Base-by-base conservation (phyloP, 192 early-diverging fungal genomes). In the Mortierella antarctica region DNA sequence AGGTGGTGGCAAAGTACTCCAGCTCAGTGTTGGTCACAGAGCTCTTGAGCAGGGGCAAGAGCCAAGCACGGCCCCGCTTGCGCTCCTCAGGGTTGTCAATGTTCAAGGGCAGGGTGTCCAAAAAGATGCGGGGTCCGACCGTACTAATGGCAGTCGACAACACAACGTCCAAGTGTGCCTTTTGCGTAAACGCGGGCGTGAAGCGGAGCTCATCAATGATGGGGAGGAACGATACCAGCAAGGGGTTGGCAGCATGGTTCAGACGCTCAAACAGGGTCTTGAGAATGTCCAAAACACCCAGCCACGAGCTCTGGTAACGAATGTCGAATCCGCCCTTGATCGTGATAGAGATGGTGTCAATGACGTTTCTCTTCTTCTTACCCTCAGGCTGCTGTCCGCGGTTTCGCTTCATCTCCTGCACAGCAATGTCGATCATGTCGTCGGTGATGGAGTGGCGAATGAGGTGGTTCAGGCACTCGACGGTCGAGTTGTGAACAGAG, bases 281-380 rank as follows among this genome's bases (percentile, higher is more conserved):
- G 51, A 91, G 73, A 15, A 98, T 85, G 39, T 85, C 66, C 54
- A 98, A 87, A 14, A 99, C 86, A n/a, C 89, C 86, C n/a, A 89
- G 85, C 95, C 96, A 97, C 7, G 95, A 87, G 60, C 92, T 88
- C 62, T 93, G 88, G 86, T 90, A 97, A 56, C 89, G 90, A 70
- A 97, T 90, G n/a, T 91, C 89, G 13, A 94, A 81, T 18, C 92
- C 89, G 10, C 78, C 71, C 21, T 90, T 83, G 44, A 90, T 70
- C 0, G 71, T 83, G 54, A 71, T 71, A 47, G 90, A 84, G 50
- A 93, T 88, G 21, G 73, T 71, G 11, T 76, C 71, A 40, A 93
- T 80, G 66, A 59, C 85, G 81, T 51, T 74, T 40, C 65, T 70
- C 54, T 74, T 80, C 57, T 64, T 72, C 51, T 80, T 62, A 51